phyloP scores from a whole-genome alignment of 2,329 filamentous ascomycete species.

The Diaporthe citrichinensis region DNA sequence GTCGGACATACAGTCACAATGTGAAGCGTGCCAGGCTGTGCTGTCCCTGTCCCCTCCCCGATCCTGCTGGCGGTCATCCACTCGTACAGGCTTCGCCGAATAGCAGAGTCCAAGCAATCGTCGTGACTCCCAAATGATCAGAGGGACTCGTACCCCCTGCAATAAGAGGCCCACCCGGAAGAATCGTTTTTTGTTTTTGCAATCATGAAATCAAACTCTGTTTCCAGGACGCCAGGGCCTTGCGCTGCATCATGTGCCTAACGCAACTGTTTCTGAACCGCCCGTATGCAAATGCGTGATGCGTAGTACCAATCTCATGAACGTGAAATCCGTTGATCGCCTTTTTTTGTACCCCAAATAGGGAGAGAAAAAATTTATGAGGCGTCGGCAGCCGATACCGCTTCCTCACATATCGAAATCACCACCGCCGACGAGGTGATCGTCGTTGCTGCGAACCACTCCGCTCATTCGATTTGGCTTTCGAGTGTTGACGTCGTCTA shows the following conservation, averaged over 20 bases:
- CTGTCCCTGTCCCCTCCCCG: background rate
- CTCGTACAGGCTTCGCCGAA: constrained; percentile 33
- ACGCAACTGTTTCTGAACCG: constrained; percentile 42
- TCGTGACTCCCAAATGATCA: constrained; percentile 31
- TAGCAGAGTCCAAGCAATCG: constrained; percentile 32
- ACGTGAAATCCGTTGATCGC: constrained; percentile 33
- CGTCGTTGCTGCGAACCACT: constrained; percentile 72
- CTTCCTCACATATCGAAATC: constrained; percentile 73
- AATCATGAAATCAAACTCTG: constrained; percentile 33
- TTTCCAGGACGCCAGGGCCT: constrained; percentile 42
- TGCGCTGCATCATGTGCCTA: constrained; percentile 41
- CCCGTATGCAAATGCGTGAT: constrained; percentile 44
- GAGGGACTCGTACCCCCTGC: constrained; percentile 7
- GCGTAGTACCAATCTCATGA: constrained; percentile 42
- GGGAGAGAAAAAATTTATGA: constrained; percentile 28
- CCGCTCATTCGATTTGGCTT: constrained; percentile 75
- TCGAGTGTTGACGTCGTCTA: constrained; percentile 67
- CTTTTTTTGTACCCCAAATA: constrained; percentile 33
- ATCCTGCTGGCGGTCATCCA: constrained; percentile 10
- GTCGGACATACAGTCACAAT: constrained; percentile 20
- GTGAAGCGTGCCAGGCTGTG: background rate
- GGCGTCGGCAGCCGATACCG: constrained; percentile 31
- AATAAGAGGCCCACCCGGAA: constrained; percentile 3
- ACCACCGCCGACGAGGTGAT: constrained; percentile 70
- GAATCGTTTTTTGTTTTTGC: constrained; percentile 27